A percentile compares a stretch with the other conserved stretches of the same genome.
Evolutionary conservation across 331 rosid genomes (phyloP).

Genomic region (Acacia pycnantha): DNA sequence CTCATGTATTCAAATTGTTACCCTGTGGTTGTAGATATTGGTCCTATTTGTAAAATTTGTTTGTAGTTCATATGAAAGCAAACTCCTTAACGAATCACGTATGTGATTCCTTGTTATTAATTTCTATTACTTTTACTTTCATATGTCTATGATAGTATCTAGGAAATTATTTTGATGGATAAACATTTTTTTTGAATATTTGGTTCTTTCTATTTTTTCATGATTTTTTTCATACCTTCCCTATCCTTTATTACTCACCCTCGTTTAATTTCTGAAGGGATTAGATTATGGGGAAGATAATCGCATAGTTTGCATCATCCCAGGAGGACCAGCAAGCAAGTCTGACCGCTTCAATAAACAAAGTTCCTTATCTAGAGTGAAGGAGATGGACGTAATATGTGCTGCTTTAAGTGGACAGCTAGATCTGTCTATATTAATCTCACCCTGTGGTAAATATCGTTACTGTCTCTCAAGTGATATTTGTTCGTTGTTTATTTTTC

Average conservation of each 20-base stretch:
- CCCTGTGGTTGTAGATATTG: background rate
- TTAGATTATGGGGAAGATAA: slow-evolving; percentile 51
- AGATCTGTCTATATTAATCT: slow-evolving; percentile 59
- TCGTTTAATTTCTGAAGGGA: slow-evolving; percentile 48
- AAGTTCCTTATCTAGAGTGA: slow-evolving; percentile 50
- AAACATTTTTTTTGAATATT: background rate
- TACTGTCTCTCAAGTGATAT: slow-evolving; percentile 24
- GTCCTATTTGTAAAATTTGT: background rate
- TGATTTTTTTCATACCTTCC: background rate
- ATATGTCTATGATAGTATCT: background rate
- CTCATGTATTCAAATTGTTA: background rate
- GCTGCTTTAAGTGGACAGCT: slow-evolving; percentile 72
- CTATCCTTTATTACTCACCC: background rate
- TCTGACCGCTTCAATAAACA: slow-evolving; percentile 45
- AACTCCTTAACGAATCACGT: background rate
- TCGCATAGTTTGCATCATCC: slow-evolving; percentile 62
- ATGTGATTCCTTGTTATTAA: background rate
- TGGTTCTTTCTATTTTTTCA: background rate
- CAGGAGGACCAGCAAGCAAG: slow-evolving; percentile 52
- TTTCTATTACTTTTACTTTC: background rate
- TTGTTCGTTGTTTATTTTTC: background rate
- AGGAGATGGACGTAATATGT: slow-evolving; percentile 61
- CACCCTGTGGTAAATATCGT: slow-evolving; percentile 65
- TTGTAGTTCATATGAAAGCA: background rate
- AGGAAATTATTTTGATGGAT: background rate